These are phyloP conservation scores for Alternaria longipes DNA, from an alignment of 2,329 filamentous ascomycete genomes.

Conservation along the genomic window DNA sequence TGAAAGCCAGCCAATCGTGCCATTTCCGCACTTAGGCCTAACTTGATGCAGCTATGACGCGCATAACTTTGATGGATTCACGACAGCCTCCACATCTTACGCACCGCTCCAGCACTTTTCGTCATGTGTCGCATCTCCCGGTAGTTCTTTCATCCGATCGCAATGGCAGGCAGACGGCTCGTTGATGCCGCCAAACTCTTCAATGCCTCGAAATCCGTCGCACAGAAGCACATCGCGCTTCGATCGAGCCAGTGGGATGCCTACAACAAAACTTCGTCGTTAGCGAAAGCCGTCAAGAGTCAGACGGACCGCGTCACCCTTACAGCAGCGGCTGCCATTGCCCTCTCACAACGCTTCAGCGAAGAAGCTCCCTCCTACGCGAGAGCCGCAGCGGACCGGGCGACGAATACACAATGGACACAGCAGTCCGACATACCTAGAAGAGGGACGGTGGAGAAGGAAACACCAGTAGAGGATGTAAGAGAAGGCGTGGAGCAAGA, in stretches of 20 bases:
- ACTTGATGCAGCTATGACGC: constrained; percentile 44
- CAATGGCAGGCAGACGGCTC: constrained; percentile 62
- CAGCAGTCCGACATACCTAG: constrained; percentile 40
- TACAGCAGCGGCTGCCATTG: constrained; percentile 68
- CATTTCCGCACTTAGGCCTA: constrained; percentile 17
- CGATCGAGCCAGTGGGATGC: constrained; percentile 69
- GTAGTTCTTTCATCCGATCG: constrained; percentile 26
- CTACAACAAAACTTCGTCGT: constrained; percentile 70
- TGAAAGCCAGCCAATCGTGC: constrained; percentile 14
- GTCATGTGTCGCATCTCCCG: constrained; percentile 24
- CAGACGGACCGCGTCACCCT: constrained; percentile 70
- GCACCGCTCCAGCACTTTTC: constrained; percentile 9
- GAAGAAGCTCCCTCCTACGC: constrained; percentile 56
- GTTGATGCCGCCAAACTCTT: constrained; percentile 61
- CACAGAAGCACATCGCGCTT: constrained; percentile 65
- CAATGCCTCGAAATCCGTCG: constrained; percentile 58
- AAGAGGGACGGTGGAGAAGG: constrained; percentile 40
- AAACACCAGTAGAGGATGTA: constrained; percentile 25
- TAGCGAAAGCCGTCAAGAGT: constrained; percentile 69
- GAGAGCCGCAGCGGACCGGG: constrained; percentile 32
- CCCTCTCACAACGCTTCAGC: constrained; percentile 66
- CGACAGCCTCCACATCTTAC: constrained; percentile 12
- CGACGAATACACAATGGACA: constrained; percentile 27
- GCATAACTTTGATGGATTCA: constrained; percentile 28
- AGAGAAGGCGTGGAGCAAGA: constrained; percentile 59